A percentile compares a stretch with the other conserved stretches of the same genome.
Evolutionary conservation across 1,284 basidiomycete genomes (phyloP).

Genomic region (Ceratobasidium sp.): DNA sequence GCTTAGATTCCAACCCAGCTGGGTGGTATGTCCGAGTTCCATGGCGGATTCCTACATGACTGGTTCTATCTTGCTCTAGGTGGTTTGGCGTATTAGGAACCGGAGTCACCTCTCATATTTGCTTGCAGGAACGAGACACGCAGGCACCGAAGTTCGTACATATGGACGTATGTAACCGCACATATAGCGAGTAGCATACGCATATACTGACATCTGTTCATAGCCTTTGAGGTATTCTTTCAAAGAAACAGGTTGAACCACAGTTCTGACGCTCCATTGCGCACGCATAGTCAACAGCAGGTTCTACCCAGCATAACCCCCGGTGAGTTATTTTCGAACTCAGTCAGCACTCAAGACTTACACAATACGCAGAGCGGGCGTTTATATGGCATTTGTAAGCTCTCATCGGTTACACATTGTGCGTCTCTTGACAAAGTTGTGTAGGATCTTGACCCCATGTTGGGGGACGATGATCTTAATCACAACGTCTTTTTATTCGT

Average conservation of each 20-base stretch:
- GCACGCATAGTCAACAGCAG: neutral
- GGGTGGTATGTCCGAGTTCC: neutral
- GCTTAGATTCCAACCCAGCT: neutral
- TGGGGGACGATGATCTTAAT: neutral
- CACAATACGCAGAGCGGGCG: no score
- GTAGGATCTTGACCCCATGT: constrained; percentile 24
- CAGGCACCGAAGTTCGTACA: neutral
- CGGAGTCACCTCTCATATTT: no score
- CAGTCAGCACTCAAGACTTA: neutral
- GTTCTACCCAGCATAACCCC: neutral
- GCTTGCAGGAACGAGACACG: neutral
- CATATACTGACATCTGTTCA: neutral
- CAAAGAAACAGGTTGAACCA: no score
- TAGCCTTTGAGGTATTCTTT: neutral
- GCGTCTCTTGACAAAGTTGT: constrained; percentile 1
- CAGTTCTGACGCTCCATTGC: neutral
- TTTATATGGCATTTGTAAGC: constrained; percentile 6
- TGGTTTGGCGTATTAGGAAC: constrained; percentile 1
- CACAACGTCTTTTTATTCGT: constrained; percentile 16
- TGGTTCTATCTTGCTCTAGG: neutral
- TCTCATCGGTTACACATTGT: no score
- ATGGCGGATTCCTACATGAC: no score
- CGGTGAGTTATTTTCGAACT: neutral
- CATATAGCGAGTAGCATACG: neutral
- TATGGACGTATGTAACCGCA: neutral